Evolutionary conservation across 371 early-diverging fungal species (phyloP).

Genomic region (Circinella minor): DNA sequence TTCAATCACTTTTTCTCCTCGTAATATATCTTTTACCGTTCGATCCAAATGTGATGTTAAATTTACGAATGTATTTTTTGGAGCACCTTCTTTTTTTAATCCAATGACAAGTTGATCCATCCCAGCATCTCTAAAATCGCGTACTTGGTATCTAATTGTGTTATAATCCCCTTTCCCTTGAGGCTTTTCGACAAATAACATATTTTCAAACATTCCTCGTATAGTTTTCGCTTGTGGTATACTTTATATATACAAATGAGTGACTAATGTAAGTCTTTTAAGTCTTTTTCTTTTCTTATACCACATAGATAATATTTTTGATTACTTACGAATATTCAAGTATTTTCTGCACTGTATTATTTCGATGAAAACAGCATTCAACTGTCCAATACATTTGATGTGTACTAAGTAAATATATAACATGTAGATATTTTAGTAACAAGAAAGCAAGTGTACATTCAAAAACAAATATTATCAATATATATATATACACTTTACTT

Average conservation of each 20-base stretch:
- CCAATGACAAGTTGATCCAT: slow-evolving; percentile 37
- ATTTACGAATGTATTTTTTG: slow-evolving; percentile 31
- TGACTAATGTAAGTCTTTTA: neutral
- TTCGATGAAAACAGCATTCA: slow-evolving; percentile 35
- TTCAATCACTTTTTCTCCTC: slow-evolving; percentile 43
- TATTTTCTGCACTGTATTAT: slow-evolving; percentile 25
- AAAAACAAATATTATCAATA: neutral
- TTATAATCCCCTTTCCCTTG: slow-evolving; percentile 34
- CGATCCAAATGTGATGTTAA: slow-evolving; percentile 32
- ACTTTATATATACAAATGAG: neutral
- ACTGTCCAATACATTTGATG: slow-evolving; percentile 45
- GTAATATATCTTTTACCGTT: slow-evolving; percentile 26
- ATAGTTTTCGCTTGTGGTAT: slow-evolving; percentile 17
- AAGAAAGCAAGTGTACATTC: no score
- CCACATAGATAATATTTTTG: no score
- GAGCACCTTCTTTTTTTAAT: slow-evolving; percentile 41
- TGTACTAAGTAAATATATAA: neutral
- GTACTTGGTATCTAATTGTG: slow-evolving; percentile 38
- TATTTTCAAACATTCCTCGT: slow-evolving; percentile 37
- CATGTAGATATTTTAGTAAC: neutral
- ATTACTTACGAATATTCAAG: slow-evolving; percentile 42
- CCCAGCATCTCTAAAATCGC: slow-evolving; percentile 35
- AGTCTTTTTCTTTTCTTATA: no score
- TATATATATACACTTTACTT: slow-evolving; percentile 21
- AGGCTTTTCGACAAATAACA: slow-evolving; percentile 35